Percentiles rank a stretch among this genome's conserved stretches.
These are phyloP conservation scores for Verticillium zaregamsianum DNA, from an alignment of 2,329 filamentous ascomycete species.

Conservation along the genomic window DNA sequence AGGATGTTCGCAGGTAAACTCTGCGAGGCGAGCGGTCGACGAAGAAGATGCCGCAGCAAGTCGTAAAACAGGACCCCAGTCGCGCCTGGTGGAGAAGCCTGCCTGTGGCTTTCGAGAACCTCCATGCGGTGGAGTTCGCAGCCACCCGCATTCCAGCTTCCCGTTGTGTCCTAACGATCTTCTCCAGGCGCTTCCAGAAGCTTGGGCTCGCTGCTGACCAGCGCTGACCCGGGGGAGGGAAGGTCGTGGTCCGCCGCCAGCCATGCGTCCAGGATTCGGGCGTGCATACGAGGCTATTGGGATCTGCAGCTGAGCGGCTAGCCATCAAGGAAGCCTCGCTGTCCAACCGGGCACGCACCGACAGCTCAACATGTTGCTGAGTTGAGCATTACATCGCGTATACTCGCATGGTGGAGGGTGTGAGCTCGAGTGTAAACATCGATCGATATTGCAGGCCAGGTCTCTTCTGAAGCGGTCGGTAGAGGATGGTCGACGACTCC, in stretches of 20 bases:
- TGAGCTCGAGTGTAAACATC: too few species aligned
- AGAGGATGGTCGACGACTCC: too few species aligned
- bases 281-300: neutral
- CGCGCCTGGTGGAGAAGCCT: too few species aligned
- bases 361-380: neutral
- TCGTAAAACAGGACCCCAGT: too few species aligned
- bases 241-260: neutral
- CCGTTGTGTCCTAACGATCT: neutral
- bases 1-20: neutral
- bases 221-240: neutral
- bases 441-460: too few species aligned
- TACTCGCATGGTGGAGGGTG: too few species aligned
- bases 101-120: neutral
- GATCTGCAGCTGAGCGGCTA: neutral
- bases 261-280: conserved; percentile 10
- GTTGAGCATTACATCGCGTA: neutral
- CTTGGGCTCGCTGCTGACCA: neutral
- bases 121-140: neutral
- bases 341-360: neutral
- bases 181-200: neutral
- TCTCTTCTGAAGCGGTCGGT: too few species aligned
- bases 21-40: neutral
- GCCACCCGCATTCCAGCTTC: neutral
- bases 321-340: too few species aligned
- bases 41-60: neutral